Base-by-base conservation (phyloP, 139 green algal genomes). In the Trebouxia sp. region DNA sequence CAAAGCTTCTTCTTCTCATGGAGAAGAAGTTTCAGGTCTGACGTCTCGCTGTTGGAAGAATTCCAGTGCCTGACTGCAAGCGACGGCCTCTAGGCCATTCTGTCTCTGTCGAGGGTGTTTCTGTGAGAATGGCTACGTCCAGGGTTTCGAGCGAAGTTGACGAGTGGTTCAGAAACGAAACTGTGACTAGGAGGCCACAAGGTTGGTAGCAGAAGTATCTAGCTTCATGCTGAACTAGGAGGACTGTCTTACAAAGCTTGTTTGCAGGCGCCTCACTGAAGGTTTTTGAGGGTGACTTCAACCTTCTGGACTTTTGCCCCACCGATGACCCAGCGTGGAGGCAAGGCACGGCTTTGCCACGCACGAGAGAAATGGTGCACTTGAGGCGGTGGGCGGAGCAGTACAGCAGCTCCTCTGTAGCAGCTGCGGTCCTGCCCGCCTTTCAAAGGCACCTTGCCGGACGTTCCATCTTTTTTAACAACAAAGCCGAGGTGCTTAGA, bases 101-200 rank as follows among this genome's bases (percentile, higher is more conserved):
- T 65, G 53, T 65, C 22, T 37, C 53, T 65, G 53, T 65, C 53
- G 24, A 65, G 53, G 24, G 53, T 65, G 11, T 65, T 24, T n/a
- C 56, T 69, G 28, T 39, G 56, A 69, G 56, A n/a, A 69, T 69
- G 56, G 56, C 56, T 41, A 69, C 28, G 56, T 69, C 56, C 56
- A 69, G 28, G 28, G 56, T 42, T 8, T 69, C 28, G 28, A 69
- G 56, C 56, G 56, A 69, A 42, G 56, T 69, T 39, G 56, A 69
- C 8, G 56, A 69, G 56, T 42, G 22, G 56, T 69, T 69, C 56
- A 69, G 56, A 42, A 69, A 69, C 56, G 56, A 69, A 69, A 69
- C 56, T 42, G 56, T 42, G 20, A 41, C 14, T 69, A 28, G 38
- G 28, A 69, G 28, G 28, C 56, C 28, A 69, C 38, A 69, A 69